Base-by-base conservation (phyloP, 2,329 filamentous ascomycete genomes). In the Fusarium coicis region DNA sequence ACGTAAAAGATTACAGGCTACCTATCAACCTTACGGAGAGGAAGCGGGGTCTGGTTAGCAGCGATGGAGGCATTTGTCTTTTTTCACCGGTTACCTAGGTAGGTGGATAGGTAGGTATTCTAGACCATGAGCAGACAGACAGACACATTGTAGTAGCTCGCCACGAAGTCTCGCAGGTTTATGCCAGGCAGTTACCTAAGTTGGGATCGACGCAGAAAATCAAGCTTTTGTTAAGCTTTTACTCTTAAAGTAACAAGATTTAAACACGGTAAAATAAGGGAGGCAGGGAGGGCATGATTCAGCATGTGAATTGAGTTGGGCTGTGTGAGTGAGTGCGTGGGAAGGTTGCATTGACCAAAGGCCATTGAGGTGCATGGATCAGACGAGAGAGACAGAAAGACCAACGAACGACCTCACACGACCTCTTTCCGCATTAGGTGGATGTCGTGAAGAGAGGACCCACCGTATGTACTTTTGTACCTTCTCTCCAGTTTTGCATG, bases 351-450 rank as follows among this genome's bases (percentile, higher is more conserved):
- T 23, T 53, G 47, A 50, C 47, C 30, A 16, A 34, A 30, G 47
- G 30, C 16, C 21, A 50, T n/a, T n/a, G n/a, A n/a, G n/a, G n/a
- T 23, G 32, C 26, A 26, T 26, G 26, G 26, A 7, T 19, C 36
- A 30, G 26, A 21, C 43, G 23, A 46, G 47, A 40, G 61, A 28
- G 39, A 36, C 30, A 37, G 36, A 37, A 37, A 37, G 36, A 19
- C 36, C 36, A 37, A 28, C 39, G 34, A 36, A 36, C 43, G 32
- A 43, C 50, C 62, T 74, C 73, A 75, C 73, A 68, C 73, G 73
- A 75, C 69, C 64, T 64, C 59, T 75, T 74, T 74, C 73, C 72
- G 47, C 56, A 64, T 74, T 75, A 52, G 66, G 43, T 47, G 47
- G 34, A 70, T 64, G 69, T 74, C 46, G 72, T 74, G 43, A 36